Conservation (phyloP, 2,329 filamentous ascomycete genomes). For the Fusarium sp. region DNA sequence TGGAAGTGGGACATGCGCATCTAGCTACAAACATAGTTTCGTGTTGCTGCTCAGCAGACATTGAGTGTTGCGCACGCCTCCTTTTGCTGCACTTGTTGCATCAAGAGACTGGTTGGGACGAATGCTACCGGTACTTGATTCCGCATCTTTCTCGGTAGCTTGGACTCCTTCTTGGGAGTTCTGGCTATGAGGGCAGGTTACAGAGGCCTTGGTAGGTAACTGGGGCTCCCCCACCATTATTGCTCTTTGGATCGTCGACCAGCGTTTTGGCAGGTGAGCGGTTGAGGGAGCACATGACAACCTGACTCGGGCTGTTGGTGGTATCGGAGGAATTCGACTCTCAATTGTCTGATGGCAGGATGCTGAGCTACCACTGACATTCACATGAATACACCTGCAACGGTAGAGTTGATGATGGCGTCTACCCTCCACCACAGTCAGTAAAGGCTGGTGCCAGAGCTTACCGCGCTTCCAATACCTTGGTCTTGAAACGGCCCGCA, state of each 20-base stretch:
- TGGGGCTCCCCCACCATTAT: conserved; percentile 28
- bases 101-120: conserved; percentile 1
- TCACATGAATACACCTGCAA: conserved; percentile 6
- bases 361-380: conserved; percentile 2
- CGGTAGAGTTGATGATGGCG: conserved; percentile 7
- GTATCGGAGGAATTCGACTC: conserved; percentile 13
- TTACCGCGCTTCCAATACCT: conserved; percentile 23
- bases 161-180: conserved; percentile 14
- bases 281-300: conserved; percentile 36
- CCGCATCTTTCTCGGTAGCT: background rate
- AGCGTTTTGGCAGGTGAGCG: conserved; percentile 35
- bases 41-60: background rate
- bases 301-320: background rate
- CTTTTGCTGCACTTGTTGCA: background rate
- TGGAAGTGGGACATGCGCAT: conserved; percentile 16
- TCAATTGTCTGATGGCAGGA: conserved; percentile 15
- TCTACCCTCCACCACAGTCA: conserved; percentile 14
- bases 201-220: conserved; percentile 8
- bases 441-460: conserved; percentile 21
- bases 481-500: conserved; percentile 44
- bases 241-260: conserved; percentile 24
- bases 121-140: conserved; percentile 10
- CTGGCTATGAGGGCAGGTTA: conserved; percentile 3
- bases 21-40: conserved; percentile 3
- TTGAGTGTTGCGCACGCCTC: background rate